phyloP scores from a whole-genome alignment of 805 yeast species.

The Lachancea sp. region DNA sequence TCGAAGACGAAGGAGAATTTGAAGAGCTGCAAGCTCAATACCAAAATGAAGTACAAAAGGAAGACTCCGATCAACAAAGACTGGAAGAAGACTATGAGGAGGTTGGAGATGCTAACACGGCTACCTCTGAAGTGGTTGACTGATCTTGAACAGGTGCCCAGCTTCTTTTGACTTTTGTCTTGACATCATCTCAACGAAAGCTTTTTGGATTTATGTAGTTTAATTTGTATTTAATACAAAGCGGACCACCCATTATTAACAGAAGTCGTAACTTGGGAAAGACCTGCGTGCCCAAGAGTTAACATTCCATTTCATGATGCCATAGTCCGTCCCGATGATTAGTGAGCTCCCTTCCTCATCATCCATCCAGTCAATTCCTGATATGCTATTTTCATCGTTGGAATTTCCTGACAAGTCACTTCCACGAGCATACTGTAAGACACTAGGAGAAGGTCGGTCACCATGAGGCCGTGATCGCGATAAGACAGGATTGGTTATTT shows the following conservation, averaged over 20 bases:
- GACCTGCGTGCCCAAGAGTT: constrained; percentile 59
- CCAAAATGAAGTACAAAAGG: constrained; percentile 17
- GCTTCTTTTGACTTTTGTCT: too few relatives aligned
- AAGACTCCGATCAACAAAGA: constrained; percentile 16
- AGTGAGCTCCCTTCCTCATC: constrained; percentile 46
- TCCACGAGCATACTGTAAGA: constrained; percentile 1
- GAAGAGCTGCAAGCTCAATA: constrained; percentile 46
- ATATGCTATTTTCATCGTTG: constrained; percentile 42
- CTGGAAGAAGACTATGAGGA: constrained; percentile 9
- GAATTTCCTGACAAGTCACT: constrained; percentile 10
- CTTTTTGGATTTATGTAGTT: background rate
- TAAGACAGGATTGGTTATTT: background rate
- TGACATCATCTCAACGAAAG: too few relatives aligned
- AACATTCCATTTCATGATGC: constrained; percentile 63
- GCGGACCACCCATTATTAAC: constrained; percentile 16
- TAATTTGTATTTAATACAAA: background rate
- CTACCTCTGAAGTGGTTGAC: constrained; percentile 39
- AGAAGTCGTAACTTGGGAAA: constrained; percentile 48
- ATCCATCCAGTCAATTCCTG: constrained; percentile 56
- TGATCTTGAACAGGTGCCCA: constrained; percentile 14
- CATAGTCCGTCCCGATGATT: constrained; percentile 59
- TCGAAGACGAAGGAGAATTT: constrained; percentile 70
- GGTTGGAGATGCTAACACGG: constrained; percentile 4
- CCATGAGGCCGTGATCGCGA: constrained; percentile 1
- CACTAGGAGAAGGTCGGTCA: background rate